A percentile compares a stretch with the other conserved stretches of the same genome.
Evolutionary conservation across 2,329 filamentous ascomycete genomes (phyloP).

Genomic region (Trichoderma polysporum): DNA sequence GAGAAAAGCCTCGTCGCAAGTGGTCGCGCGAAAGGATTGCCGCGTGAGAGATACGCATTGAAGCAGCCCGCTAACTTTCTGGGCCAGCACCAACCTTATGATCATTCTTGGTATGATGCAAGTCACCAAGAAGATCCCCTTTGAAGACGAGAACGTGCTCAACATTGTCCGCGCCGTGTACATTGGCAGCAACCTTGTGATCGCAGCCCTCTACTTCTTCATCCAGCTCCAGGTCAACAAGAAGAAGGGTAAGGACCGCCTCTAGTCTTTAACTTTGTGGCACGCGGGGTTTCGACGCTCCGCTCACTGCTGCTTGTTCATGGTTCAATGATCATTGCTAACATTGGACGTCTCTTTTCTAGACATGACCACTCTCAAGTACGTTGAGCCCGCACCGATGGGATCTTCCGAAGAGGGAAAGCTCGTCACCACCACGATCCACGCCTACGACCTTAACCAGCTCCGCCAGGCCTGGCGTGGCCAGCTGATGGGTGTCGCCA

Average conservation of each 20-base stretch:
- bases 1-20: neutral
- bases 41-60: neutral
- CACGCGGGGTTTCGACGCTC: neutral
- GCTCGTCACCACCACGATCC: conserved; percentile 92
- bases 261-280: neutral
- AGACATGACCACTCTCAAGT: conserved; percentile 98
- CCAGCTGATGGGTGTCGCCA: conserved; percentile 92
- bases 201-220: conserved; percentile 80
- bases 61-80: conserved; percentile 25
- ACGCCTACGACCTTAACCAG: conserved; percentile 90
- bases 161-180: conserved; percentile 57
- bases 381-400: conserved; percentile 93
- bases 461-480: conserved; percentile 81
- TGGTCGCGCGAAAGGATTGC: neutral
- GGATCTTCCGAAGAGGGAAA: conserved; percentile 93
- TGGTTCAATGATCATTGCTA: neutral
- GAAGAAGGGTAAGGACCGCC: conserved; percentile 77
- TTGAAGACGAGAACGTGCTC: conserved; percentile 72
- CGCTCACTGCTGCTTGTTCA: conserved; percentile 19
- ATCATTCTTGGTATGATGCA: conserved; percentile 99
- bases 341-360: conserved; percentile 16
- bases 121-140: conserved; percentile 91
- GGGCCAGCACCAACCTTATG: conserved; percentile 76
- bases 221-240: conserved; percentile 83
- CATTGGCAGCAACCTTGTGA: conserved; percentile 71